These are phyloP conservation scores for Penicilliopsis zonata DNA, from an alignment of 495 filamentous ascomycete species.

Conservation along the genomic window DNA sequence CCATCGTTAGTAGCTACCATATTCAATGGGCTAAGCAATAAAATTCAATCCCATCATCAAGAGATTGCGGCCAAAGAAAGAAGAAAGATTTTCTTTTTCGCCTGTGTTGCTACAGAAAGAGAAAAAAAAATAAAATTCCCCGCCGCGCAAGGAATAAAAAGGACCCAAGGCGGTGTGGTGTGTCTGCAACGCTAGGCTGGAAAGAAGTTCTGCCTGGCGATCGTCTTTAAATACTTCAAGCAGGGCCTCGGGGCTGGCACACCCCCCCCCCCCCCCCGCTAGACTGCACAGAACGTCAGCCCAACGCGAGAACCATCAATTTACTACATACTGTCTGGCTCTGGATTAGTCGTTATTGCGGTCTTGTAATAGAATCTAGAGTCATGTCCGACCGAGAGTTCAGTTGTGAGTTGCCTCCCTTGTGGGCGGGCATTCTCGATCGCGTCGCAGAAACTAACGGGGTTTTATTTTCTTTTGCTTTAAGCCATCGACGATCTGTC, in stretches of 20 bases:
- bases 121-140: constrained; percentile 16
- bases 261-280: no score
- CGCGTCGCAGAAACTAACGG: no score
- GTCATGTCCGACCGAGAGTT: constrained; percentile 90
- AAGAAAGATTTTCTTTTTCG: constrained; percentile 7
- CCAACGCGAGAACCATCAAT: background rate
- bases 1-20: constrained; percentile 15
- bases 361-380: constrained; percentile 6
- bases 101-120: constrained; percentile 11
- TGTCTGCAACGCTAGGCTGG: constrained; percentile 2
- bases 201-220: constrained; percentile 11
- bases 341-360: no score
- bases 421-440: no score
- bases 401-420: constrained; percentile 50
- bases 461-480: constrained; percentile 5
- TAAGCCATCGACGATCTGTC: constrained; percentile 84
- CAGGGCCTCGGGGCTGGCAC: background rate
- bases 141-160: constrained; percentile 19
- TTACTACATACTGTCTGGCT: no score
- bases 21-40: constrained; percentile 2
- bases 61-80: constrained; percentile 2
- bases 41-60: constrained; percentile 2
- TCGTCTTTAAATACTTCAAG: background rate
- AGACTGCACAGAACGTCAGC: background rate
- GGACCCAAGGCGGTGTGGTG: constrained; percentile 14